Evolutionary conservation across 257 asterid genomes (phyloP).

Genomic region (Plantago elongata): DNA sequence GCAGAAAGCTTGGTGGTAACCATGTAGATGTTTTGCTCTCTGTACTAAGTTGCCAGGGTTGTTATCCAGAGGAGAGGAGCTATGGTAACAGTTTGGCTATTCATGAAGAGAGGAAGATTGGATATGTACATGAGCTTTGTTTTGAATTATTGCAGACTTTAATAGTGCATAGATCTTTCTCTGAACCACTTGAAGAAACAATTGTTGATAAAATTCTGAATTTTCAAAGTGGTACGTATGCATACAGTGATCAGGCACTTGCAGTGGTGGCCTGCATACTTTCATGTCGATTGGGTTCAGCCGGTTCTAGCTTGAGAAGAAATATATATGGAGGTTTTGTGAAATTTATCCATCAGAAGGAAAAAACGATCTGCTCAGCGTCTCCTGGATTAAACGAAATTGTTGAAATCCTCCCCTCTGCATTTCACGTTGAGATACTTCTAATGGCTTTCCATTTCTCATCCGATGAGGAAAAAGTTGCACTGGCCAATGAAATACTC

Average conservation of each 20-base stretch:
- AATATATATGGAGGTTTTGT: conserved; percentile 51
- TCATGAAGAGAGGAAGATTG: conserved; percentile 57
- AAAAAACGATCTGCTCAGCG: conserved; percentile 40
- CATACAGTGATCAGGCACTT: conserved; percentile 72
- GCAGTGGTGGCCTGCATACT: conserved; percentile 86
- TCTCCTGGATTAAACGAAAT: conserved; percentile 58
- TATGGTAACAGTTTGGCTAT: conserved; percentile 31
- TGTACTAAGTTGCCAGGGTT: conserved; percentile 48
- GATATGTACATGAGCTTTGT: conserved; percentile 52
- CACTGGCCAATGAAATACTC: conserved; percentile 46
- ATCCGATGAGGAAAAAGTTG: conserved; percentile 65
- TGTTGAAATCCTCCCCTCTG: conserved; percentile 70
- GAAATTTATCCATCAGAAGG: conserved; percentile 50
- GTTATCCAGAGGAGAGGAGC: conserved; percentile 47
- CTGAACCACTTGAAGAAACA: conserved; percentile 61
- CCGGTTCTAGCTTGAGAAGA: conserved; percentile 68
- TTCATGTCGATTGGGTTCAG: conserved; percentile 49
- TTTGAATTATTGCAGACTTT: conserved; percentile 75
- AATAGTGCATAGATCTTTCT: conserved; percentile 47
- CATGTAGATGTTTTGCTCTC: conserved; percentile 66
- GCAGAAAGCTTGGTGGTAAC: conserved; percentile 45
- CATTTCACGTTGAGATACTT: conserved; percentile 78
- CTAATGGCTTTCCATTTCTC: conserved; percentile 79
- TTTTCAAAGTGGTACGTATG: conserved; percentile 59
- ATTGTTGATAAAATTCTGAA: conserved; percentile 60